Base-by-base conservation (phyloP, 2,329 filamentous ascomycete species). In the Chaetomiaceae sp. region DNA sequence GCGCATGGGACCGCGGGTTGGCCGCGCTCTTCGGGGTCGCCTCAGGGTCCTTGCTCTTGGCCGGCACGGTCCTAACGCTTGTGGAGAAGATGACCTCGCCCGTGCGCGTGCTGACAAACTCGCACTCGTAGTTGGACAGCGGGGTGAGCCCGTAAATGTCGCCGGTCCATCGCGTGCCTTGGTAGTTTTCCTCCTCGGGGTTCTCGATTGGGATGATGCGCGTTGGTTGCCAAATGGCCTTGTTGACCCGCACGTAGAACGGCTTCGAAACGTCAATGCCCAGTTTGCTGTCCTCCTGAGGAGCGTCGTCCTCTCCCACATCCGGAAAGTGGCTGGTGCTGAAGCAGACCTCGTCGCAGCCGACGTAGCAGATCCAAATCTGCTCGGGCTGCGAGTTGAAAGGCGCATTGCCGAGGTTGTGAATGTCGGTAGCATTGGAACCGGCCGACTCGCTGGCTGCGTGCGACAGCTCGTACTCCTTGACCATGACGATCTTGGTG, bases 401-500 rank as follows among this genome's bases (percentile, higher is more conserved):
- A 48, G 87, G 82, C 56, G 86, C 85, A 67, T 88, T 88, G 61
- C 85, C 86, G 67, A 89, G 78, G 70, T 89, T 87, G 71, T 89
- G 85, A 66, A 87, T 84, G 65, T 89, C 86, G 65, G 84, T 89
- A 63, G 84, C 84, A 66, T 88, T 86, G 61, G 87, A 84, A 64
- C 86, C 86, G 29, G 81, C 83, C 47, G 84, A 86, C 71, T 91
- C 88, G 51, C 82, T 82, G 56, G 86, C 81, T 54, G 85, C 84
- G 68, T 88, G 84, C 61, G 88, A 92, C 68, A 95, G 82, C 72
- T 91, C 87, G 63, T 89, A 89, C 71, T 91, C 91, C 74, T 95
- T 94, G 66, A 95, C 85, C 72, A 96, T 90, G 64, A 94, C 92
- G 68, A 96, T 91, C 78, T 96, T 96, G 66, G 91, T 96, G 73